Evolutionary conservation across 805 yeast species (phyloP).

Genomic region (Kodamaea nitidulidarum): DNA sequence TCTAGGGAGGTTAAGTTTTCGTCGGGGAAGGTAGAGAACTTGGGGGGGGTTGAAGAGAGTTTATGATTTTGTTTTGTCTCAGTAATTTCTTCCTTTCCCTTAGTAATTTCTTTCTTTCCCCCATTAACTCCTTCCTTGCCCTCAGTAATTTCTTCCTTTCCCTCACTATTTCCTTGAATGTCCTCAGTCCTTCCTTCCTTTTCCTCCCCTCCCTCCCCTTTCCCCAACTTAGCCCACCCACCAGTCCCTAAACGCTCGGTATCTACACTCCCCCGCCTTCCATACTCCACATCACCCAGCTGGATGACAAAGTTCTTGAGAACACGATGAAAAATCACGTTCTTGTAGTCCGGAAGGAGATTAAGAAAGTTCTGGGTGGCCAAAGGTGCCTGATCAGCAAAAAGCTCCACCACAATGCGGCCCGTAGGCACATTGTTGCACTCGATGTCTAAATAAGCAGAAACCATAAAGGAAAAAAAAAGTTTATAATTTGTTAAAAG

Average conservation of each 20-base stretch:
- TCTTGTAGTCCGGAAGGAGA: conserved; percentile 42
- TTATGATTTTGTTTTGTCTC: no score
- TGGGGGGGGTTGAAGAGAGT: no score
- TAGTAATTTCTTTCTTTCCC: neutral
- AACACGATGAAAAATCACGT: conserved; percentile 56
- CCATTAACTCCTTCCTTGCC: neutral
- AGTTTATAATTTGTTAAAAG: no score
- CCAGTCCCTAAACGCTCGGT: conserved; percentile 32
- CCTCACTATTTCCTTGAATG: neutral
- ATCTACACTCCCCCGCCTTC: conserved; percentile 15
- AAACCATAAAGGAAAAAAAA: neutral
- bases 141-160: neutral
- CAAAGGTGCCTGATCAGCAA: conserved; percentile 49
- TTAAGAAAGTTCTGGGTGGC: conserved; percentile 48
- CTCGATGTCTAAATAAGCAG: conserved; percentile 47
- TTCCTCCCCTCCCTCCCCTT: neutral
- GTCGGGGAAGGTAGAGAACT: conserved; percentile 45
- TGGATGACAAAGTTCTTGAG: conserved; percentile 69
- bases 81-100: neutral
- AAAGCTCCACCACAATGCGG: conserved; percentile 57
- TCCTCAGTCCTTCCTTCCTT: no score
- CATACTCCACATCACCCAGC: conserved; percentile 55
- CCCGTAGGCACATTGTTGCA: conserved; percentile 45
- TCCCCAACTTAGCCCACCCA: conserved; percentile 16
- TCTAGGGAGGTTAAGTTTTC: conserved; percentile 52